A percentile compares a stretch with the other conserved stretches of the same genome.
These are phyloP conservation scores for Capniomyces stellatus DNA, from an alignment of 371 early-diverging fungal species.

Conservation along the genomic window DNA sequence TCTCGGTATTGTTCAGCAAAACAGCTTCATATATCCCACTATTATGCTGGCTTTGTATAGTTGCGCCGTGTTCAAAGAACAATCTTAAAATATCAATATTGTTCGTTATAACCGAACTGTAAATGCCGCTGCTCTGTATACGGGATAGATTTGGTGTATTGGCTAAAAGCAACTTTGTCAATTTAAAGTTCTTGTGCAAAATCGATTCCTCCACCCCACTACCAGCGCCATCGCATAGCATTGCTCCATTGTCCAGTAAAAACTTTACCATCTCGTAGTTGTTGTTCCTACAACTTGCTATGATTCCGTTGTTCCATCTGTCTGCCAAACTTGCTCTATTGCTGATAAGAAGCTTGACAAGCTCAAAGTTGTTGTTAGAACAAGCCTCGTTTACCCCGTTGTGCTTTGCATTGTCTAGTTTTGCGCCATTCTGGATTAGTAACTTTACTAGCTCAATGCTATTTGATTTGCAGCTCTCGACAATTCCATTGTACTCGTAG, in stretches of 20 bases:
- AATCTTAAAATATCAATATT: too few species aligned
- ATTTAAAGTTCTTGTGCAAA: neutral
- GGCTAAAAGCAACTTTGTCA: neutral
- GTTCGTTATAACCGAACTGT: too few species aligned
- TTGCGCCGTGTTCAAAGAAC: too few species aligned
- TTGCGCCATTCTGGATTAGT: neutral
- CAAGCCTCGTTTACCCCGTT: neutral
- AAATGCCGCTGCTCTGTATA: too few species aligned
- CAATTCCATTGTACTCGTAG: neutral
- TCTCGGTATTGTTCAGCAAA: too few species aligned
- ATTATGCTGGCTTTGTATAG: too few species aligned
- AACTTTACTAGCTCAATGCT: neutral
- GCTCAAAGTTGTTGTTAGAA: neutral
- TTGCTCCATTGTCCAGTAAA: neutral
- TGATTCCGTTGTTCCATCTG: neutral
- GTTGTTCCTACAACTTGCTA: neutral
- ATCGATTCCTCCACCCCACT: neutral
- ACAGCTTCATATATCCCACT: too few species aligned
- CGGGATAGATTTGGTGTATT: neutral
- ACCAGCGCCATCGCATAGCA: neutral
- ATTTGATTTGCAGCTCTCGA: neutral
- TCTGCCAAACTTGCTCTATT: neutral
- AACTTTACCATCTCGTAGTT: neutral
- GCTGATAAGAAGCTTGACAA: neutral
- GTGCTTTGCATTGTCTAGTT: neutral